Evolutionary conservation across 257 asterid species (phyloP), one percentile per base, ranked within the genome.

Genomic region (Nicotiana undulata): DNA sequence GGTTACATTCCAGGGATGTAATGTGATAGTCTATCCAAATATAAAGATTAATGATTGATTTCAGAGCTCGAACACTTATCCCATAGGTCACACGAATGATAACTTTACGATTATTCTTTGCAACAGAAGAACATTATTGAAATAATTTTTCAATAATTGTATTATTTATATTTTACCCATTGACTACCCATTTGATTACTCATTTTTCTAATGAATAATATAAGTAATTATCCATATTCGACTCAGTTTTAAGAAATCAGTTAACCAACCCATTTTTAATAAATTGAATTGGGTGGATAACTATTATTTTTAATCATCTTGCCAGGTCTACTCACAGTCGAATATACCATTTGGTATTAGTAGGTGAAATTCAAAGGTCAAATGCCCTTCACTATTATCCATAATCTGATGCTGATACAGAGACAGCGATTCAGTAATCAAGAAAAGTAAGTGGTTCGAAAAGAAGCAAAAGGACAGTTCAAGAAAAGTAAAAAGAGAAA

Each of bases 391-490:
- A 28, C 79, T 82, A 15, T 67, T 66, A 66, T 77, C 85, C 82
- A 77, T 60, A 77, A 24, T 60, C 24, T 18, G 31, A 40, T 24
- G n/a, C n/a, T 55, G 81, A 53, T 55, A 11, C n/a, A 20, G 22
- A 22, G 32, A 32, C 46, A 63, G 1, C 6, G 4, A 29, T n/a
- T 37, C 61, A 56, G 63, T 72, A 16, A 32, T 82, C 24, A 51
- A 82, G 80, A 65, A 16, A 76, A 37, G 52, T 31, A 26, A 34
- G 63, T 64, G 79, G 81, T 66, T 66, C 56, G 44, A 82, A 77
- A 77, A 66, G 79, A 59, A 79, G 55, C 70, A 72, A 83, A 72
- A 83, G n/a, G 44, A 83, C 81, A 53, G 15, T 56, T 40, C 12
- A 40, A 40, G 10, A 70, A 75, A 58, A n/a, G 46, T 8, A 8